Percentiles rank a stretch among this genome's conserved stretches.
Evolutionary conservation across 2,329 filamentous ascomycete species (phyloP).

Genomic region (Gnomoniopsis smithogilvyi): DNA sequence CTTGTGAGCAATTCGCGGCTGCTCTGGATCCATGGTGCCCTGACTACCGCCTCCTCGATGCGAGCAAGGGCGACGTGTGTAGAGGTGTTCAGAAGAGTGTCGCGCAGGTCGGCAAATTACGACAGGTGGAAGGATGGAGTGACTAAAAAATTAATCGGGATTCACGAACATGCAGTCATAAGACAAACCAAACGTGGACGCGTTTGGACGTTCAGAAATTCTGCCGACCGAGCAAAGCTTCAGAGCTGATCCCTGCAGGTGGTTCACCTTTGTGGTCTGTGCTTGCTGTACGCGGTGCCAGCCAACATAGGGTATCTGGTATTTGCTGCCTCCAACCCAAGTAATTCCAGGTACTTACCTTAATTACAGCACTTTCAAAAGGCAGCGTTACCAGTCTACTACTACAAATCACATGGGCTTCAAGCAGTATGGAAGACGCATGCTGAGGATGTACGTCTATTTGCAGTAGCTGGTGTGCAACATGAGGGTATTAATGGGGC

Average conservation of each 20-base stretch:
- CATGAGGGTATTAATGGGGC: too few species aligned
- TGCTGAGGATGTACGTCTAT: too few species aligned
- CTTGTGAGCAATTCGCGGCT: conserved; percentile 69
- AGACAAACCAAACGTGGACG: background rate
- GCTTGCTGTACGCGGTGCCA: too few species aligned
- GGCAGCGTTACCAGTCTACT: too few species aligned
- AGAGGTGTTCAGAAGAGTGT: background rate
- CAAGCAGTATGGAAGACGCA: too few species aligned
- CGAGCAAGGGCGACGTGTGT: background rate
- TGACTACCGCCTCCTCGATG: conserved; percentile 14
- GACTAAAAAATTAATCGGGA: conserved; percentile 6
- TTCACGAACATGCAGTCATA: background rate
- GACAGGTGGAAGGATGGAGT: background rate
- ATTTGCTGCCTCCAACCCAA: too few species aligned
- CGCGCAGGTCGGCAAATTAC: background rate
- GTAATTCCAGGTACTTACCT: too few species aligned
- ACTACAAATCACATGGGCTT: too few species aligned
- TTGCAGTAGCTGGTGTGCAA: too few species aligned
- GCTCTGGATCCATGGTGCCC: conserved; percentile 62
- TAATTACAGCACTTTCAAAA: too few species aligned
- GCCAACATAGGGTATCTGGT: too few species aligned
- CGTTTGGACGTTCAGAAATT: conserved; percentile 24
- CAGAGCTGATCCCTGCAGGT: background rate
- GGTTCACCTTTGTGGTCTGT: background rate
- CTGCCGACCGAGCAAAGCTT: conserved; percentile 15